Evolutionary conservation across 768 basidiomycete species (phyloP).

Genomic region (Suillus weaverae): DNA sequence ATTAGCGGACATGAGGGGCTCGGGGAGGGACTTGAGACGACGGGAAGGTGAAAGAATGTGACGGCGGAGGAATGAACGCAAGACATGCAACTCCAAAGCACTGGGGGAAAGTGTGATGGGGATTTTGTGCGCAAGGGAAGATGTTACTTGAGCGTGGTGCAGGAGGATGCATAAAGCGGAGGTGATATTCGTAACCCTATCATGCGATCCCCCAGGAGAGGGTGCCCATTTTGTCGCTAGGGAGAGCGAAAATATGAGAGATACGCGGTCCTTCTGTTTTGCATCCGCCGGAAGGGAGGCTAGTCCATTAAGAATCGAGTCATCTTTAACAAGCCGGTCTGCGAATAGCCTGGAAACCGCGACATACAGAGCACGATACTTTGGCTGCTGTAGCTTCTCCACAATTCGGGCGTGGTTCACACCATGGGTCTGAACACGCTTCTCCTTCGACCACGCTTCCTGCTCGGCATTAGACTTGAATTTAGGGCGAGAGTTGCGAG

Average conservation of each 20-base stretch:
- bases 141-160: slow-evolving; percentile 34
- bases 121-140: slow-evolving; percentile 12
- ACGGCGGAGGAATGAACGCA: slow-evolving; percentile 59
- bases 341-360: slow-evolving; percentile 62
- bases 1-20: slow-evolving; percentile 61
- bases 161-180: slow-evolving; percentile 62
- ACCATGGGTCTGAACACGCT: slow-evolving; percentile 21
- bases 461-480: slow-evolving; percentile 24
- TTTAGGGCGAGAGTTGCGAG: slow-evolving; percentile 26
- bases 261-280: slow-evolving; percentile 18
- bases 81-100: slow-evolving; percentile 37
- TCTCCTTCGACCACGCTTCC: slow-evolving; percentile 22
- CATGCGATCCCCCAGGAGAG: slow-evolving; percentile 56
- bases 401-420: slow-evolving; percentile 38
- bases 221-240: slow-evolving; percentile 76
- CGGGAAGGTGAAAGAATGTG: slow-evolving; percentile 63
- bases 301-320: slow-evolving; percentile 39
- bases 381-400: slow-evolving; percentile 44
- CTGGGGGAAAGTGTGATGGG: slow-evolving; percentile 31
- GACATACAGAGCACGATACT: slow-evolving; percentile 63
- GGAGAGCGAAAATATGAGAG: slow-evolving; percentile 36
- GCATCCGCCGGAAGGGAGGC: slow-evolving; percentile 33
- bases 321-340: slow-evolving; percentile 49
- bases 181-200: slow-evolving; percentile 61
- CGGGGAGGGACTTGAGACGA: slow-evolving; percentile 44